These are phyloP conservation scores for Bretziella fagacearum DNA, from an alignment of 2,329 filamentous ascomycete genomes.

Conservation along the genomic window DNA sequence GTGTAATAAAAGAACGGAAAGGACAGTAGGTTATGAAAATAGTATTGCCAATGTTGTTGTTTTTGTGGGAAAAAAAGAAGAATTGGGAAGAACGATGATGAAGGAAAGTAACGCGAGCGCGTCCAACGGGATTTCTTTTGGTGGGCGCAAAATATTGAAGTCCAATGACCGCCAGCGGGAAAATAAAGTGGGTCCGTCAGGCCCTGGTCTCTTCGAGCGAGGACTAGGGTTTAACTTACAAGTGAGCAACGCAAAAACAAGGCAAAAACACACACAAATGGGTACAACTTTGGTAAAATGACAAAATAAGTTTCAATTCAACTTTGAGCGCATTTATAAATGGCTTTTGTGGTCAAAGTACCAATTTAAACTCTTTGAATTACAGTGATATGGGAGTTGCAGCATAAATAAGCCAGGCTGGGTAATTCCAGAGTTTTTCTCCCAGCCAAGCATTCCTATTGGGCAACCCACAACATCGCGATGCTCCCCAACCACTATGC, in stretches of 20 bases:
- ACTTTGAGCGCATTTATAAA: no score
- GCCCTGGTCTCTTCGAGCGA: not conserved
- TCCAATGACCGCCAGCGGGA: not conserved
- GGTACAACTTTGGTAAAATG: no score
- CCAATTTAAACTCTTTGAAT: no score
- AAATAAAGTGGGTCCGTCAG: conserved; percentile 10
- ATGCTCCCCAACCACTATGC: not conserved
- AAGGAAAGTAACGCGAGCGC: conserved; percentile 10
- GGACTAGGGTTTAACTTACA: conserved; percentile 4
- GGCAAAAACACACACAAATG: not conserved
- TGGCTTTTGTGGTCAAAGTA: no score
- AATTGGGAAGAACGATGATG: not conserved
- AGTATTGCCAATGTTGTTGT: no score
- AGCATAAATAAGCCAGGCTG: no score
- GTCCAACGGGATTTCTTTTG: conserved; percentile 9
- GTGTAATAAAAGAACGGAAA: not conserved
- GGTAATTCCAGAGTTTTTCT: not conserved
- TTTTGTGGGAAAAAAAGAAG: not conserved
- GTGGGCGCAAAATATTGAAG: conserved; percentile 10
- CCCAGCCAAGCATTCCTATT: not conserved
- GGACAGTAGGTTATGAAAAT: not conserved
- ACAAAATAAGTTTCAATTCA: no score
- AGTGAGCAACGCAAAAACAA: not conserved
- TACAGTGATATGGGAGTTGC: no score
- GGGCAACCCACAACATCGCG: not conserved